Evolutionary conservation across 768 basidiomycete genomes (phyloP).

Genomic region (Amanita inopinata): DNA sequence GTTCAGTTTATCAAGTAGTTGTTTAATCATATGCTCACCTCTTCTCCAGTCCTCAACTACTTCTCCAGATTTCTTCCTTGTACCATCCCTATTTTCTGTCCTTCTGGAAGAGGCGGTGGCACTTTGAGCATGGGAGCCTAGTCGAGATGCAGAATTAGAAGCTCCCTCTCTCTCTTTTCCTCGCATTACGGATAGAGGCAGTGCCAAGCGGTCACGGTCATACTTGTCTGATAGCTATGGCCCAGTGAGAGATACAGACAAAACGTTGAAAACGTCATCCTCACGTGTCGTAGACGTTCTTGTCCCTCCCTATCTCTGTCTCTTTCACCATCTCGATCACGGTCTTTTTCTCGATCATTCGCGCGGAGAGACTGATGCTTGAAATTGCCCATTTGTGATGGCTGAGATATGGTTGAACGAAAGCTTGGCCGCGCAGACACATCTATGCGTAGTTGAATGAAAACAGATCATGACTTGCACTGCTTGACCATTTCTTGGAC

Average conservation of each 20-base stretch:
- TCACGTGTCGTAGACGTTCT: slow-evolving; percentile 66
- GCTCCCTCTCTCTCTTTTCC: slow-evolving; percentile 61
- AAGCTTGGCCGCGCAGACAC: slow-evolving; percentile 55
- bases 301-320: slow-evolving; percentile 68
- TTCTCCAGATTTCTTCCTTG: slow-evolving; percentile 65
- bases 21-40: slow-evolving; percentile 35
- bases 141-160: slow-evolving; percentile 43
- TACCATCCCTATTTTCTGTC: slow-evolving; percentile 46
- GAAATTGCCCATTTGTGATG: slow-evolving; percentile 90
- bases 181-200: slow-evolving; percentile 39
- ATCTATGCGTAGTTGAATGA: slow-evolving; percentile 24
- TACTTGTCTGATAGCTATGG: slow-evolving; percentile 77
- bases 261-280: slow-evolving; percentile 17
- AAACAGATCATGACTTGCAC: slow-evolving; percentile 8
- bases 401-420: slow-evolving; percentile 64
- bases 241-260: slow-evolving; percentile 9
- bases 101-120: slow-evolving; percentile 37
- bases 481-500: slow-evolving; percentile 10
- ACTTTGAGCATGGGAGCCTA: slow-evolving; percentile 25
- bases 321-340: slow-evolving; percentile 37
- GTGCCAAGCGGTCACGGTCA: slow-evolving; percentile 68
- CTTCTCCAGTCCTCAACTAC: slow-evolving; percentile 78
- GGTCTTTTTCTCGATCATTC: slow-evolving; percentile 38
- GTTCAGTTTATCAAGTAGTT: slow-evolving; percentile 10
- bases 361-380: slow-evolving; percentile 77